A percentile compares a stretch with the other conserved stretches of the same genome.
phyloP scores from a whole-genome alignment of 495 filamentous ascomycete species.

The Trichoderma orchidacearum region DNA sequence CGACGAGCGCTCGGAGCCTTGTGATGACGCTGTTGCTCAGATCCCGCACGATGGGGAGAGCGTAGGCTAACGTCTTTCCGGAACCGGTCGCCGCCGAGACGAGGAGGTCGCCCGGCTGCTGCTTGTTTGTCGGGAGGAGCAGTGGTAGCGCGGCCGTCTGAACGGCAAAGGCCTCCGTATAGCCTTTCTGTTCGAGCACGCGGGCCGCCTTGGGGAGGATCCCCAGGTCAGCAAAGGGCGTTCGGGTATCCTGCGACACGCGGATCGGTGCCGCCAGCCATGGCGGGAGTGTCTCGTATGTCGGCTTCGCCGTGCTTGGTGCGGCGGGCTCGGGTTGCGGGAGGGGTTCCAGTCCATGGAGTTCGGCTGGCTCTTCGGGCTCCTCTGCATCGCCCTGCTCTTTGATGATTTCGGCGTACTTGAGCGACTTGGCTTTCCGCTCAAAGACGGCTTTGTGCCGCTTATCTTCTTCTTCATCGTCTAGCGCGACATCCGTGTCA shows the following conservation, averaged over 20 bases:
- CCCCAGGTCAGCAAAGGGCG: slow-evolving; percentile 45
- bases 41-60: slow-evolving; percentile 49
- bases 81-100: slow-evolving; percentile 76
- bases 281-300: slow-evolving; percentile 37
- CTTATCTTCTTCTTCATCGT: slow-evolving; percentile 8
- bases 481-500: slow-evolving; percentile 13
- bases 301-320: slow-evolving; percentile 29
- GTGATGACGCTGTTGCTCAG: slow-evolving; percentile 1
- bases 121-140: slow-evolving; percentile 64
- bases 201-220: slow-evolving; percentile 15
- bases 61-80: slow-evolving; percentile 74
- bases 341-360: slow-evolving; percentile 55
- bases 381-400: slow-evolving; percentile 9
- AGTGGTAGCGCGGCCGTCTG: slow-evolving; percentile 62
- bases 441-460: slow-evolving; percentile 21
- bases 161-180: slow-evolving; percentile 59
- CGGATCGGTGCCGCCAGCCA: slow-evolving; percentile 61
- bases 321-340: slow-evolving; percentile 51
- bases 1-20: not conserved
- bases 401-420: slow-evolving; percentile 9
- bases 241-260: slow-evolving; percentile 37
- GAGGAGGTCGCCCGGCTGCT: slow-evolving; percentile 54
- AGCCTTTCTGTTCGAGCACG: slow-evolving; percentile 46
- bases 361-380: slow-evolving; percentile 18
- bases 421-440: slow-evolving; percentile 11